Percentiles rank a stretch among this genome's conserved stretches.
These are phyloP conservation scores for Colletotrichum incanum DNA, from an alignment of 2,329 filamentous ascomycete species.

Conservation along the genomic window DNA sequence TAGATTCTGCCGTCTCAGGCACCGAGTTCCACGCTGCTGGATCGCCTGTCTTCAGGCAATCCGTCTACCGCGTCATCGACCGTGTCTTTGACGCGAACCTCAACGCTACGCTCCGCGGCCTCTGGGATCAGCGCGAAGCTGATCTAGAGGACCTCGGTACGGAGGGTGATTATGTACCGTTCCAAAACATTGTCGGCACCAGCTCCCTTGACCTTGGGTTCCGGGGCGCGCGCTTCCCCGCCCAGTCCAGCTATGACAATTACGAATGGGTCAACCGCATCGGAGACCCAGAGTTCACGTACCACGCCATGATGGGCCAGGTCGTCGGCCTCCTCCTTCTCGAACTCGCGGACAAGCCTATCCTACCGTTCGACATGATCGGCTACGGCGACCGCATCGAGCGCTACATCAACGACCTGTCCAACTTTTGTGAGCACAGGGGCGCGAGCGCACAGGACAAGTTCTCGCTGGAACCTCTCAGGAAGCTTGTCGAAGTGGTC, in stretches of 20 bases:
- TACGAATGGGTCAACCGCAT: slow-evolving; percentile 87
- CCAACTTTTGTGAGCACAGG: slow-evolving; percentile 37
- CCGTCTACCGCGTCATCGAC: slow-evolving; percentile 81
- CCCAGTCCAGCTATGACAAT: slow-evolving; percentile 90
- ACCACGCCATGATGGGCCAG: slow-evolving; percentile 85
- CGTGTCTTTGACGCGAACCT: slow-evolving; percentile 80
- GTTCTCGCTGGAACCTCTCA: slow-evolving; percentile 71
- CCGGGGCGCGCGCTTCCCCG: slow-evolving; percentile 75
- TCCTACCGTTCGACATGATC: slow-evolving; percentile 86
- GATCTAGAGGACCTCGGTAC: slow-evolving; percentile 78
- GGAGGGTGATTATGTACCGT: slow-evolving; percentile 88
- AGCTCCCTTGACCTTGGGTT: slow-evolving; percentile 92
- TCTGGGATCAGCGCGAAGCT: slow-evolving; percentile 79
- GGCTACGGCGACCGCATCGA: slow-evolving; percentile 79
- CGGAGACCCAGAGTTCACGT: slow-evolving; percentile 86
- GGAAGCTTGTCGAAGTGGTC: slow-evolving; percentile 75
- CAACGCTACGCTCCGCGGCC: slow-evolving; percentile 80
- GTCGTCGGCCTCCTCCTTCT: slow-evolving; percentile 87
- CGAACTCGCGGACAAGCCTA: slow-evolving; percentile 84
- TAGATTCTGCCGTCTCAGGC: slow-evolving; percentile 87
- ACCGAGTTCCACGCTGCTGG: slow-evolving; percentile 82
- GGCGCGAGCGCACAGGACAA: slow-evolving; percentile 71
- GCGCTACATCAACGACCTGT: slow-evolving; percentile 76
- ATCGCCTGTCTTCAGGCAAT: slow-evolving; percentile 83
- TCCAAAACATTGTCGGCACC: slow-evolving; percentile 91